phyloP scores from a whole-genome alignment of 2,329 filamentous ascomycete species.

The Lasiodiplodia sp. region DNA sequence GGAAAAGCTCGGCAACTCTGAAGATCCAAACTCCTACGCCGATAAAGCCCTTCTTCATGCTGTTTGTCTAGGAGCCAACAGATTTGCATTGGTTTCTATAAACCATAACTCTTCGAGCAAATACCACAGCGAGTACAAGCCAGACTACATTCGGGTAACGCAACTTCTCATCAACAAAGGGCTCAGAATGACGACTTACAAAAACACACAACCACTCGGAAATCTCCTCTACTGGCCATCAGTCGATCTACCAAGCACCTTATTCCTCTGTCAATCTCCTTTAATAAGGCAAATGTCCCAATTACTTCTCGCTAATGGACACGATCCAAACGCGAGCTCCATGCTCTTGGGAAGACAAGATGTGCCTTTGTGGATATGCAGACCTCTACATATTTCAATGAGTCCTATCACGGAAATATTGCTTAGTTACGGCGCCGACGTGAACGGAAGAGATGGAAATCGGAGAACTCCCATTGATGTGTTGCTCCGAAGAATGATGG shows the following conservation, averaged over 20 bases:
- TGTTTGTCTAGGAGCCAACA: background rate
- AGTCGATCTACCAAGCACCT: no score
- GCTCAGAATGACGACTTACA: background rate
- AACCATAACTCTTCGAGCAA: fast-evolving
- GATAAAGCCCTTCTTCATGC: background rate
- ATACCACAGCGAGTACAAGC: background rate
- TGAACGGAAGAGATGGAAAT: background rate
- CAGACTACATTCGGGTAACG: background rate
- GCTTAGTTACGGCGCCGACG: background rate
- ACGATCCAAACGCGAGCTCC: background rate
- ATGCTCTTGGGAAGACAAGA: no score
- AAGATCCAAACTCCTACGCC: background rate
- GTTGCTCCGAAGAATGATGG: background rate
- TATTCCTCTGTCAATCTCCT: background rate
- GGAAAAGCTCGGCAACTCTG: background rate
- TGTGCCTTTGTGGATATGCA: background rate
- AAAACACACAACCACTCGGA: background rate
- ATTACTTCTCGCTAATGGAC: background rate
- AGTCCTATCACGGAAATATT: background rate
- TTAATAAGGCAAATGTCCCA: fast-evolving
- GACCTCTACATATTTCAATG: background rate
- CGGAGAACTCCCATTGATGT: background rate
- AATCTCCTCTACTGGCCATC: background rate
- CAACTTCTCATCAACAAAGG: background rate
- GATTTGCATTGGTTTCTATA: background rate